Conservation (phyloP, 2,329 filamentous ascomycete genomes). For the Cercospora zeae-maydis region DNA sequence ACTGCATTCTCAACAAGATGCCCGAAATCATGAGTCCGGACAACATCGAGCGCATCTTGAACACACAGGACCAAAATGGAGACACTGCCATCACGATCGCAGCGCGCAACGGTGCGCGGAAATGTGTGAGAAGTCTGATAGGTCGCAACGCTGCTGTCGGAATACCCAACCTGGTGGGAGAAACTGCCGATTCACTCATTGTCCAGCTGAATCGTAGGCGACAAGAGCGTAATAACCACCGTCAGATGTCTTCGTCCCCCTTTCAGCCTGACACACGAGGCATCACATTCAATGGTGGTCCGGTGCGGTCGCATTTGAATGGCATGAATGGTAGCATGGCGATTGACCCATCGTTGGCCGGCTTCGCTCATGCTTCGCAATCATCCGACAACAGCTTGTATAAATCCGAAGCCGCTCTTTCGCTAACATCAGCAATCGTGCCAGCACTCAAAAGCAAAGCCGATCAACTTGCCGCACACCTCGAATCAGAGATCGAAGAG, state of each 20-base stretch:
- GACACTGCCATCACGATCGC: conserved; percentile 89
- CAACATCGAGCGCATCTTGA: conserved; percentile 73
- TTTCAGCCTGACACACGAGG: conserved; percentile 36
- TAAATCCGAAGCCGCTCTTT: conserved; percentile 47
- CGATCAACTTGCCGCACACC: conserved; percentile 47
- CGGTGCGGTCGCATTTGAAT: conserved; percentile 26
- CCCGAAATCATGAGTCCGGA: conserved; percentile 71
- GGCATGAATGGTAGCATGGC: conserved; percentile 21
- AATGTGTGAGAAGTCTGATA: conserved; percentile 63
- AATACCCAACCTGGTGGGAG: conserved; percentile 74
- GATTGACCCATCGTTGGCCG: conserved; percentile 31
- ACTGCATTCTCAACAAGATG: conserved; percentile 83
- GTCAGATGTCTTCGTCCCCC: conserved; percentile 70
- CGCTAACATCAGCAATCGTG: conserved; percentile 63
- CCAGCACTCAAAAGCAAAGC: conserved; percentile 50
- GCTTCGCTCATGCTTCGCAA: conserved; percentile 6
- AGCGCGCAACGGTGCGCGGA: conserved; percentile 80
- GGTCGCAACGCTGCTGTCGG: conserved; percentile 78
- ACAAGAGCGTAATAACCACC: conserved; percentile 55
- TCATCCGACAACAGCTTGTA: conserved; percentile 32
- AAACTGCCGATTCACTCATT: conserved; percentile 82
- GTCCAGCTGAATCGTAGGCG: conserved; percentile 66
- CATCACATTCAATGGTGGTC: conserved; percentile 24
- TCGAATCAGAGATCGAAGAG: conserved; percentile 71
- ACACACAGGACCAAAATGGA: conserved; percentile 77